Evolutionary conservation across 306 rosid species (phyloP).

Genomic region (Dryas octopetala): DNA sequence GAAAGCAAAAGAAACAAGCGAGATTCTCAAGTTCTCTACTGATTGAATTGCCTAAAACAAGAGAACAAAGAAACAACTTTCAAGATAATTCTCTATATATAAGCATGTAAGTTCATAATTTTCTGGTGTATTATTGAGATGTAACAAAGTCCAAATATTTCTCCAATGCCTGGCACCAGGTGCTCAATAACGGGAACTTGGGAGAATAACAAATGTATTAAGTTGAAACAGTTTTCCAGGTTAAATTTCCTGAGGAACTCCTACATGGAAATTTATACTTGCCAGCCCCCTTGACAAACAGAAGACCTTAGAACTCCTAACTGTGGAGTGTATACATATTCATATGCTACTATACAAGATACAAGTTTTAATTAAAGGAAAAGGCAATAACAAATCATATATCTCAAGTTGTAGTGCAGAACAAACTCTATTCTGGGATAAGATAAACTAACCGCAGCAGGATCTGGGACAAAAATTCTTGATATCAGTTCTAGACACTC

Average conservation of each 20-base stretch:
- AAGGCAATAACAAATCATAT: neutral
- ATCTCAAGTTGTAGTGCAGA: conserved; percentile 1
- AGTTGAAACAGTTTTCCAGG: too few relatives aligned
- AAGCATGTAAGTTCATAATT: neutral
- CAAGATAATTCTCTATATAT: neutral
- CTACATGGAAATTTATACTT: too few relatives aligned
- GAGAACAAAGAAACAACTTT: neutral
- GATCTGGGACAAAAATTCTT: conserved; percentile 79
- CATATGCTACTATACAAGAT: neutral
- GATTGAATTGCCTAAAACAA: neutral
- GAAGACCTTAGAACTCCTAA: neutral
- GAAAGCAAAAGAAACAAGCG: conserved; percentile 15
- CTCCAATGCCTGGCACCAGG: neutral
- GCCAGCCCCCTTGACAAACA: neutral
- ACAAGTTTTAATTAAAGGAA: neutral
- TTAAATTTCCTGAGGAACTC: too few relatives aligned
- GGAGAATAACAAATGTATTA: neutral
- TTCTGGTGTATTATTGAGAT: neutral
- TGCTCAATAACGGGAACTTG: neutral
- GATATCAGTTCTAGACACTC: conserved; percentile 79
- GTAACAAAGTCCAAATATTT: neutral
- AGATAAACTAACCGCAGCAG: conserved; percentile 55
- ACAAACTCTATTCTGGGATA: neutral
- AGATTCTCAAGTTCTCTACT: neutral
- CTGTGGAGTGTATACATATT: neutral